Evolutionary conservation across 768 basidiomycete species (phyloP).

Genomic region (Cystoderma amianthinum): DNA sequence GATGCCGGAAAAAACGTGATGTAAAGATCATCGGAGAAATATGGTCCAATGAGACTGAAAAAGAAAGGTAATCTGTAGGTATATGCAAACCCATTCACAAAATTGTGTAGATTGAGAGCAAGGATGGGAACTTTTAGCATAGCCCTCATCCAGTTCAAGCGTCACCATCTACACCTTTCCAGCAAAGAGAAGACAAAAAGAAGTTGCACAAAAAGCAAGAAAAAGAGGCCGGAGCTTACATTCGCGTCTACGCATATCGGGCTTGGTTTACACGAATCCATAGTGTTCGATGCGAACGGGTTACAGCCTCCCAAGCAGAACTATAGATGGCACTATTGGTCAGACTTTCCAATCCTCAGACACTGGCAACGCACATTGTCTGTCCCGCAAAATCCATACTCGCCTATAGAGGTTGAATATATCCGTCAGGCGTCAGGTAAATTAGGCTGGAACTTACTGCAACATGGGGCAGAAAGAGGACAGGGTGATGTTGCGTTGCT

Average conservation of each 20-base stretch:
- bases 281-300: slow-evolving; percentile 57
- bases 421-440: neutral
- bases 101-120: too few species aligned
- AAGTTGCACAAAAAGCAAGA: neutral
- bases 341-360: slow-evolving; percentile 1
- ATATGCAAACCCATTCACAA: too few species aligned
- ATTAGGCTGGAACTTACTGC: slow-evolving; percentile 29
- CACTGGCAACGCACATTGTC: slow-evolving; percentile 27
- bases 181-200: neutral
- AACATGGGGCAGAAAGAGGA: slow-evolving; percentile 39
- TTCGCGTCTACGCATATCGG: slow-evolving; percentile 64
- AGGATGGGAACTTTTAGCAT: too few species aligned
- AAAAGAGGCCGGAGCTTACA: too few species aligned
- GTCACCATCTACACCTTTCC: too few species aligned
- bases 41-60: too few species aligned
- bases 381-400: slow-evolving; percentile 48
- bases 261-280: slow-evolving; percentile 62
- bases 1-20: too few species aligned
- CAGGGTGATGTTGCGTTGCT: slow-evolving; percentile 41
- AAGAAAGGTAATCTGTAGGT: too few species aligned
- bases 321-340: slow-evolving; percentile 23
- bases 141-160: too few species aligned
- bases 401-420: slow-evolving; percentile 21
- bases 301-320: slow-evolving; percentile 88
- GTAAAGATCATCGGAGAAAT: too few species aligned